Base-by-base conservation (phyloP, 495 filamentous ascomycete genomes). In the Aspergillus bertholletiae region DNA sequence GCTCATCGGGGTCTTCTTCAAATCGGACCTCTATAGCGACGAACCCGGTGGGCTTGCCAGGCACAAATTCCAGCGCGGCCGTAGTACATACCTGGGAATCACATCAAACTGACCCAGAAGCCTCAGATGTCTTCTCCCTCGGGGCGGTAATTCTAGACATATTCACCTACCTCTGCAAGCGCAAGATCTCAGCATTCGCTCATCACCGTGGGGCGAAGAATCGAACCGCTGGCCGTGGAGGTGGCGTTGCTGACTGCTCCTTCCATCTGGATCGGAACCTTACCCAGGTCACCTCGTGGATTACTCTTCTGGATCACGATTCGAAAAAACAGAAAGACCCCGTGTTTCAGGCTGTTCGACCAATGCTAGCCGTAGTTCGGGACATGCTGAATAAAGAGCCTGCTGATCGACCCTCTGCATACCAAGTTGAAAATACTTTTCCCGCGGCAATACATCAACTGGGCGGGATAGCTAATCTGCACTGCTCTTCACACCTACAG, bases 121-220 rank as follows among this genome's bases (percentile, higher is more conserved):
- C 65, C 0, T 66, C 72, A 35, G 74, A 77, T 48, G 61, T 75
- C 51, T 77, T 77, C 65, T 76, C 74, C 37, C 64, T 77, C 7
- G 66, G 65, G n/a, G 67, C 72, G 11, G 59, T 77, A 47, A 71
- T 64, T 48, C 65, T 82, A 17, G 92, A 96, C 66, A 80, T 96
- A 49, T 89, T 92, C 68, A 91, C 90, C 5, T 78, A 92, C 18
- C 74, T 92, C 35, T 79, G 90, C 64, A 90, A 92, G 59, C 84
- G 86, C 48, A 84, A 86, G 27, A 75, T 84, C 0, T 79, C 82
- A 18, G 79, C 85, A 20, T 96, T 96, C 62, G 70, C 82, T 6
- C 79, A 84, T 12, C 87, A 93, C 63, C 89, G 92, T 7, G 76
- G 81, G 3, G 78, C 83, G 1, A 86, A 88, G 49, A 88, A 92